These are phyloP conservation scores for Coccomyxa sp. DNA, from an alignment of 139 green algal species.

Conservation along the genomic window DNA sequence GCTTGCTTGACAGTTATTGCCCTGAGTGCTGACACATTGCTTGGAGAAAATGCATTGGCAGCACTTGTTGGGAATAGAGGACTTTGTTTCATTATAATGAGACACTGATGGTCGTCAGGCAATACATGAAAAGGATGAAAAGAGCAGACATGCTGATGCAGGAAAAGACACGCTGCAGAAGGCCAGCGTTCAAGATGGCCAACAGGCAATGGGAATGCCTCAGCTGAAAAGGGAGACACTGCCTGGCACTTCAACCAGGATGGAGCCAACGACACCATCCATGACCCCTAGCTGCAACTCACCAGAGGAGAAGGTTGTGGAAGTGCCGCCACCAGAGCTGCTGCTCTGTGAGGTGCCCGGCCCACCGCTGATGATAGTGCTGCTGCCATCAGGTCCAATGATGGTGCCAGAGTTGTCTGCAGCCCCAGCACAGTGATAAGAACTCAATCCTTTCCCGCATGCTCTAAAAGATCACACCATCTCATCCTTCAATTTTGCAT, in stretches of 20 bases:
- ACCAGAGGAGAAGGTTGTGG: no score
- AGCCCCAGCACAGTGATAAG: neutral
- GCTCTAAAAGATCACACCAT: neutral
- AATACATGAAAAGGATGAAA: neutral
- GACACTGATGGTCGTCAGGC: neutral
- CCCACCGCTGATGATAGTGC: neutral
- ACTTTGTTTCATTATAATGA: neutral
- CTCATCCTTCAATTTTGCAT: neutral
- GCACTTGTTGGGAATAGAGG: no score
- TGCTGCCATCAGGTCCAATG: neutral
- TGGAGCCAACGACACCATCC: no score
- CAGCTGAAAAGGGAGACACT: no score
- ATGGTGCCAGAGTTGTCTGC: neutral
- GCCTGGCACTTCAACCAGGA: no score
- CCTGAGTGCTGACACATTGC: neutral
- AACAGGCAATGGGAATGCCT: no score
- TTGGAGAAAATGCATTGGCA: neutral
- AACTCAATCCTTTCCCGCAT: neutral
- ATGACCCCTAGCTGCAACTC: no score
- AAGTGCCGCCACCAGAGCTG: neutral
- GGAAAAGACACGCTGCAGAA: neutral
- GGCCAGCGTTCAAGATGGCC: no score
- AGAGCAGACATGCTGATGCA: neutral
- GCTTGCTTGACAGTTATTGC: neutral
- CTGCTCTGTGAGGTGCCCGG: neutral